phyloP scores from a whole-genome alignment of 2,329 filamentous ascomycete species.

The Acarospora socialis region DNA sequence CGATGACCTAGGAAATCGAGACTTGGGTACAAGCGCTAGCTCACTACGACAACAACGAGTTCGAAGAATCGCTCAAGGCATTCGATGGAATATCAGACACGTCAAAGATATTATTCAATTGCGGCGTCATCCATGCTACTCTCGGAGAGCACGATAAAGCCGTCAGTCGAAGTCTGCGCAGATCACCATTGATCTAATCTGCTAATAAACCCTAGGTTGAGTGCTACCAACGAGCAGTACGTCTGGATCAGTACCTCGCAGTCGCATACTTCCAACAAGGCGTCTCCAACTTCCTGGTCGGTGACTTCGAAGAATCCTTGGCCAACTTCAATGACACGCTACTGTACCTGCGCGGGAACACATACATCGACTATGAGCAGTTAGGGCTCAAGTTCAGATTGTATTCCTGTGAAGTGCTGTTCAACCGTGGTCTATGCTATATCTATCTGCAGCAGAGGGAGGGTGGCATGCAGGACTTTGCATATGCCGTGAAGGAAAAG shows the following conservation, averaged over 20 bases:
- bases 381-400: slow-evolving; percentile 89
- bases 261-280: slow-evolving; percentile 98
- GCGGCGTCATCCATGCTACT: slow-evolving; percentile 93
- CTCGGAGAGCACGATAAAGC: slow-evolving; percentile 91
- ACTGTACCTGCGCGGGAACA: slow-evolving; percentile 86
- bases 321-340: slow-evolving; percentile 98
- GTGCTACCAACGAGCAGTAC: slow-evolving; percentile 82
- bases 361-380: slow-evolving; percentile 95
- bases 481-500: slow-evolving; percentile 88
- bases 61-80: slow-evolving; percentile 70
- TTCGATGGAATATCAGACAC: slow-evolving; percentile 87
- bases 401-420: slow-evolving; percentile 93
- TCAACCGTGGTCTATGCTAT: slow-evolving; percentile 94
- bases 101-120: slow-evolving; percentile 97
- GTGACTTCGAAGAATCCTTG: slow-evolving; percentile 91
- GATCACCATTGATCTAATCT: slow-evolving; percentile 9
- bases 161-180: slow-evolving; percentile 39
- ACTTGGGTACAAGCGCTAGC: slow-evolving; percentile 88
- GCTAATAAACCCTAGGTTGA: slow-evolving; percentile 52
- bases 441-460: slow-evolving; percentile 91
- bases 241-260: slow-evolving; percentile 85
- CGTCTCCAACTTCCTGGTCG: slow-evolving; percentile 92
- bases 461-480: slow-evolving; percentile 77
- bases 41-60: slow-evolving; percentile 94
- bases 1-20: slow-evolving; percentile 72